Conservation (phyloP, 2,329 filamentous ascomycete genomes). For the Fonsecaea monophora region DNA sequence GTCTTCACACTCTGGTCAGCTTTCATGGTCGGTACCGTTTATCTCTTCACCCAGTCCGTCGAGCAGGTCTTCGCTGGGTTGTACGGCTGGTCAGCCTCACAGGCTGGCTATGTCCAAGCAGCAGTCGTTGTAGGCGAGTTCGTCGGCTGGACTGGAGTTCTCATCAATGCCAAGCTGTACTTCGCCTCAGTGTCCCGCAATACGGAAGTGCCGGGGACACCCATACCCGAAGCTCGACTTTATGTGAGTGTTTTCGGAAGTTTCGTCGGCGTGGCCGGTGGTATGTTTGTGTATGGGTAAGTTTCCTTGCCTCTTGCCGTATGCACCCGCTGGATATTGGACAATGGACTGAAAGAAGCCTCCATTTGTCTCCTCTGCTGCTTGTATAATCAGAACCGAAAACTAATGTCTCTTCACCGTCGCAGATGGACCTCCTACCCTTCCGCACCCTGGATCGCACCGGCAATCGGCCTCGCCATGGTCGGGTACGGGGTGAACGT, state of each 20-base stretch:
- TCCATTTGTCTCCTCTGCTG: too few species aligned
- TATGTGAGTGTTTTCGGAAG: constrained; percentile 54
- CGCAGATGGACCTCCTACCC: constrained; percentile 55
- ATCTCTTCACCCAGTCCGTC: constrained; percentile 59
- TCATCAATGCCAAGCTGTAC: constrained; percentile 58
- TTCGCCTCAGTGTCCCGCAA: constrained; percentile 50
- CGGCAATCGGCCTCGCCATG: constrained; percentile 55
- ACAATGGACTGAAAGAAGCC: background rate
- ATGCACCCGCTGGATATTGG: too few species aligned
- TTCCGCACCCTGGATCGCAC: constrained; percentile 55
- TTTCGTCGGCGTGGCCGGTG: constrained; percentile 56
- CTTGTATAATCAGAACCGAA: background rate
- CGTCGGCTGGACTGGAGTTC: constrained; percentile 52
- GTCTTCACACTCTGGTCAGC: constrained; percentile 58
- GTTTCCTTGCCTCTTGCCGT: background rate
- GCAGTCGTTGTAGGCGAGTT: constrained; percentile 56
- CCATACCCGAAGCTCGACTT: constrained; percentile 53
- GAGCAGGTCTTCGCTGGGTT: constrained; percentile 78
- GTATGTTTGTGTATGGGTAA: constrained; percentile 57
- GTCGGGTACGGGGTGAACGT: constrained; percentile 59
- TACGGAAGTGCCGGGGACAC: constrained; percentile 46
- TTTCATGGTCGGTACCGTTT: constrained; percentile 56
- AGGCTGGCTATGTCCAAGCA: constrained; percentile 54
- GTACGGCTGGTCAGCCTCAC: constrained; percentile 70
- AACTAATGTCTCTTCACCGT: background rate